Evolutionary conservation across 202 grass and related monocot species (phyloP).

Genomic region (Hordeum pubiflorum): DNA sequence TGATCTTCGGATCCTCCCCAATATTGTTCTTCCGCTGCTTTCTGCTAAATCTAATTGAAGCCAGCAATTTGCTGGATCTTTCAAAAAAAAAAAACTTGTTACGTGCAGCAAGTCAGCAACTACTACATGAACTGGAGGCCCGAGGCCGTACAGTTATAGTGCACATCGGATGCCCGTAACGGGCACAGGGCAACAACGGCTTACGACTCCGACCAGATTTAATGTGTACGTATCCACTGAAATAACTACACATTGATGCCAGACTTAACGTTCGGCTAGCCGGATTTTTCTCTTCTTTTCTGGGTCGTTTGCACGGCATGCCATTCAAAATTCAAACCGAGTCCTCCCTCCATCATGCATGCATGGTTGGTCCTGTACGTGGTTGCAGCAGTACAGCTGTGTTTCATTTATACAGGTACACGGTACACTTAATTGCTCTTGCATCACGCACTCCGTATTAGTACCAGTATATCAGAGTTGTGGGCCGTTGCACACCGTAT

Average conservation of each 20-base stretch:
- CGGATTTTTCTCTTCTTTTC: neutral
- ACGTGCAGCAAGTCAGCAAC: neutral
- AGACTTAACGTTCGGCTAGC: neutral
- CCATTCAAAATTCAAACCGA: neutral
- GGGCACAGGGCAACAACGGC: neutral
- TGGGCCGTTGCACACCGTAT: too few relatives aligned
- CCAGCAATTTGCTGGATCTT: too few relatives aligned
- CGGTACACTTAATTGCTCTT: neutral
- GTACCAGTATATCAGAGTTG: too few relatives aligned
- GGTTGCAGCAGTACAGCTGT: neutral
- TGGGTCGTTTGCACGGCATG: neutral
- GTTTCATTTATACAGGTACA: neutral
- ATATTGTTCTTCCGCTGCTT: too few relatives aligned
- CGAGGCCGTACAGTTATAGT: neutral
- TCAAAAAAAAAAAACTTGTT: neutral
- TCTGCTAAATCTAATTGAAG: too few relatives aligned
- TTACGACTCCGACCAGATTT: neutral
- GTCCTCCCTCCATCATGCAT: neutral
- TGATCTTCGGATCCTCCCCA: too few relatives aligned
- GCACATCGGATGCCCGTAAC: constrained; percentile 1
- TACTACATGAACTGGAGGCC: neutral
- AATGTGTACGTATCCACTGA: neutral
- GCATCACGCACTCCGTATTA: neutral
- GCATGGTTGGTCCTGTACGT: too few relatives aligned
- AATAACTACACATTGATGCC: neutral